Conservation (phyloP, 176 grass and related monocot species). For the Calamus simplicifolius region DNA sequence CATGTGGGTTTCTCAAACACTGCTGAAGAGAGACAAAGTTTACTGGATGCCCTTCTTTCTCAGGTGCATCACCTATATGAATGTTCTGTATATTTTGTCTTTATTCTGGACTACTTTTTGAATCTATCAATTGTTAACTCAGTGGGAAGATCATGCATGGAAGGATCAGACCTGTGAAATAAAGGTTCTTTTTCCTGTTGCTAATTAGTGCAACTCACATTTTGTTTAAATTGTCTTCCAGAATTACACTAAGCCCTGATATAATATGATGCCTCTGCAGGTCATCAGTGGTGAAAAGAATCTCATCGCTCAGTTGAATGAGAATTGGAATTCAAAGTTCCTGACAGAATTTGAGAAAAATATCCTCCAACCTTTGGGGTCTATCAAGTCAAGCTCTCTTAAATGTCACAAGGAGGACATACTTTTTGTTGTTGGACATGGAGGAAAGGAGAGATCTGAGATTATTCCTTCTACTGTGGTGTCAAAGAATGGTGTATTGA, state of each 20-base stretch:
- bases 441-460: slow-evolving; percentile 46
- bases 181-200: slow-evolving; percentile 31
- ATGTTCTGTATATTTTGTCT: background rate
- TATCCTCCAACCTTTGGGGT: slow-evolving; percentile 10
- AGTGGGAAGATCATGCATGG: slow-evolving; percentile 53
- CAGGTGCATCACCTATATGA: slow-evolving; percentile 26
- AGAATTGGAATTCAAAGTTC: slow-evolving; percentile 41
- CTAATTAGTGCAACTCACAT: no score
- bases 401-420: slow-evolving; percentile 30
- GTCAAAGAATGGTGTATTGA: slow-evolving; percentile 37
- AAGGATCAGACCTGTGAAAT: slow-evolving; percentile 38
- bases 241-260: no score
- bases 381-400: slow-evolving; percentile 18
- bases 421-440: slow-evolving; percentile 47
- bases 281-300: slow-evolving; percentile 36
- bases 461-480: slow-evolving; percentile 32
- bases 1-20: slow-evolving; percentile 5
- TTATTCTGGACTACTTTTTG: background rate
- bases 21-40: slow-evolving; percentile 28
- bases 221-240: no score
- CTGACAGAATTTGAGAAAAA: slow-evolving; percentile 27
- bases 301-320: slow-evolving; percentile 56
- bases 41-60: slow-evolving; percentile 47
- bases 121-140: slow-evolving; percentile 13
- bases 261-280: slow-evolving; percentile 24